Evolutionary conservation across 1,139 yeast species (phyloP), one percentile per base, ranked within the genome.

Genomic region (Arxiozyma telluris): DNA sequence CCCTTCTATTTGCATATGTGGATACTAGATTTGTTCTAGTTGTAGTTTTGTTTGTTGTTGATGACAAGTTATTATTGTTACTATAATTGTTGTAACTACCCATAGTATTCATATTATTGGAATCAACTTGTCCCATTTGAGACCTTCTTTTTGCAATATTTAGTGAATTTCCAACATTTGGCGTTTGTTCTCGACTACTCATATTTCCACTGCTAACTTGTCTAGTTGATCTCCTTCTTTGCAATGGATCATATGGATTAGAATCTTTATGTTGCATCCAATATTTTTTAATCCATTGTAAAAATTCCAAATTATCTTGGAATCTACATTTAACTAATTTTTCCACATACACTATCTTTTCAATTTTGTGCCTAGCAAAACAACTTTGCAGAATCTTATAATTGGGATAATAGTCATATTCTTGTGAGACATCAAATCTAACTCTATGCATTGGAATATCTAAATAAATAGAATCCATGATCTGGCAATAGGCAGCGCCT

Each of bases 401-500:
- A 68, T 93, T 93, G 58, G 80, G 80, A 53, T 89, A 73, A 61
- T 79, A 83, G 59, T 91, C 96, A 68, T 87, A 89, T 59, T 89
- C 96, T 41, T 80, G 75, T 25, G 80, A 78, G 41, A 82, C 81
- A 57, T 82, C 80, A 67, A 84, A 89, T 65, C 80, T 81, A 57
- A 91, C 93, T 61, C 84, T 81, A 53, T 73, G 67, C 84, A 90
- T 80, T 4, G 96, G 93, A 18, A 91, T 77, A 60, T 88, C 96
- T 25, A 86, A 83, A 63, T 78, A 87, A 38, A 93, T 82, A 25
- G 91, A 82, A 70, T 93, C 97, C 75, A 91, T 78, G 51, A 93
- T 78, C 70, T 91, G 97, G 70, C 98, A 90, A 68, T 87, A 91
- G 2, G 89, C 94, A 0, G 96, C 96, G 3, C 99, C 99, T 2